Evolutionary conservation across 2,329 filamentous ascomycete species (phyloP).

Genomic region (Diaporthe longicolla): DNA sequence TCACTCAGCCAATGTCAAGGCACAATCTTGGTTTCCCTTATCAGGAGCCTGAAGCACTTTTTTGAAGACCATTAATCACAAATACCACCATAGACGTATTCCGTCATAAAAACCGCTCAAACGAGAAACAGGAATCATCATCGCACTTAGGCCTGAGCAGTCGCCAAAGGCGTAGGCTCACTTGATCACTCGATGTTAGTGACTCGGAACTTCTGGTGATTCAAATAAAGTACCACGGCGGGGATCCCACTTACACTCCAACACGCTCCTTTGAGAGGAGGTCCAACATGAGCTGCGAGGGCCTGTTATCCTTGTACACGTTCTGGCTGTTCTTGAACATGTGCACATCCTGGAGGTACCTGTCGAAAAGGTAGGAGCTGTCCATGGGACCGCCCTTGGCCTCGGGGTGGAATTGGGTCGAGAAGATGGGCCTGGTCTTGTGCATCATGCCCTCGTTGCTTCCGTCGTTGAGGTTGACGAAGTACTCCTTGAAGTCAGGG

Average conservation of each 20-base stretch:
- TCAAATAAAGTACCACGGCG: not conserved
- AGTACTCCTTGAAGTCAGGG: constrained; percentile 95
- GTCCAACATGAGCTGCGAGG: constrained; percentile 89
- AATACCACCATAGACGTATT: not conserved
- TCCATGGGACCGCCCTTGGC: constrained; percentile 98
- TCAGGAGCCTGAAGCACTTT: constrained; percentile 10
- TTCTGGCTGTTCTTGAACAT: constrained; percentile 89
- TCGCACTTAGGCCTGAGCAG: constrained; percentile 51
- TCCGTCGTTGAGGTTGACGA: constrained; percentile 97
- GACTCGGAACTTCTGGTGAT: too few relatives aligned
- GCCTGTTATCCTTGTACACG: constrained; percentile 87
- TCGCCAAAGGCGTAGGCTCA: constrained; percentile 73
- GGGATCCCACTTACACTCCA: constrained; percentile 69
- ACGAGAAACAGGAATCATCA: constrained; percentile 26
- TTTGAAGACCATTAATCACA: constrained; percentile 21
- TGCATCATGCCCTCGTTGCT: constrained; percentile 99
- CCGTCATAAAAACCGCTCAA: constrained; percentile 18
- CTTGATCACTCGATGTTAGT: constrained; percentile 19
- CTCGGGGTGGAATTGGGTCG: constrained; percentile 98
- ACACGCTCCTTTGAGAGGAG: constrained; percentile 95
- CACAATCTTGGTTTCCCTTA: constrained; percentile 20
- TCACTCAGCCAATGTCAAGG: constrained; percentile 20
- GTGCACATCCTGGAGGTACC: constrained; percentile 91
- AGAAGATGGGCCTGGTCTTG: constrained; percentile 96
- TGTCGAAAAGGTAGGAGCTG: constrained; percentile 95